Evolutionary conservation across 164 flowering plant species (phyloP).

Genomic region (Tetrastigma voinierianum): DNA sequence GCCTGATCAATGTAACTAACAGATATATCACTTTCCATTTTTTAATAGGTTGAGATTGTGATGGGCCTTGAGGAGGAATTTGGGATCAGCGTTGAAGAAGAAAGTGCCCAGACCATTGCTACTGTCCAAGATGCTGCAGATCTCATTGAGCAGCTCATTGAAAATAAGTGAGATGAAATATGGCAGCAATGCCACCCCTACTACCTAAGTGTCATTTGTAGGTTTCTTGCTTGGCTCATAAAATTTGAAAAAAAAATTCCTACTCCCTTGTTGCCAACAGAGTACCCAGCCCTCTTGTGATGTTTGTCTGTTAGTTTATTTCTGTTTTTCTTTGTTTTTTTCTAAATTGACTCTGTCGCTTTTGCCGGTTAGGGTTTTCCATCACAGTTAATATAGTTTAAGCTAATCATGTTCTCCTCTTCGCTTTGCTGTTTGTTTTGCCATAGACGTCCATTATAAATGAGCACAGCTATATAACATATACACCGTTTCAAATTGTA

Average conservation of each 20-base stretch:
- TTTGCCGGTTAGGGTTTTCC: no score
- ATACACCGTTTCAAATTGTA: no score
- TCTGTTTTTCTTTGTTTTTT: no score
- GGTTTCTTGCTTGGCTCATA: neutral
- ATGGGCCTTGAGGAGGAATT: slow-evolving; percentile 93
- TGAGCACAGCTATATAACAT: no score
- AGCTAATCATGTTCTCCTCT: no score
- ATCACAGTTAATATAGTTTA: no score
- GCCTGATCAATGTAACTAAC: neutral
- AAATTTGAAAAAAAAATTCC: neutral
- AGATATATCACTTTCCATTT: neutral
- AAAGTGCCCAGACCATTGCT: slow-evolving; percentile 70
- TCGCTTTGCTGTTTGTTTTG: no score
- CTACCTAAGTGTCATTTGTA: slow-evolving; percentile 2
- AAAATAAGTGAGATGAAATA: slow-evolving; percentile 27
- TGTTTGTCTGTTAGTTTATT: no score
- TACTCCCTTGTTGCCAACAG: neutral
- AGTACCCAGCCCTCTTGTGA: neutral
- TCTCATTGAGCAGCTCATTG: slow-evolving; percentile 69
- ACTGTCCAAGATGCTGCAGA: slow-evolving; percentile 91
- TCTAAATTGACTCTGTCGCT: no score
- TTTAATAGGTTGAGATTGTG: slow-evolving; percentile 85
- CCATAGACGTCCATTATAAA: no score
- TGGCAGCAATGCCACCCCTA: no score
- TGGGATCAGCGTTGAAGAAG: slow-evolving; percentile 82